Conservation (phyloP, 1,139 yeast genomes). For the Wickerhamomyces sp. region DNA sequence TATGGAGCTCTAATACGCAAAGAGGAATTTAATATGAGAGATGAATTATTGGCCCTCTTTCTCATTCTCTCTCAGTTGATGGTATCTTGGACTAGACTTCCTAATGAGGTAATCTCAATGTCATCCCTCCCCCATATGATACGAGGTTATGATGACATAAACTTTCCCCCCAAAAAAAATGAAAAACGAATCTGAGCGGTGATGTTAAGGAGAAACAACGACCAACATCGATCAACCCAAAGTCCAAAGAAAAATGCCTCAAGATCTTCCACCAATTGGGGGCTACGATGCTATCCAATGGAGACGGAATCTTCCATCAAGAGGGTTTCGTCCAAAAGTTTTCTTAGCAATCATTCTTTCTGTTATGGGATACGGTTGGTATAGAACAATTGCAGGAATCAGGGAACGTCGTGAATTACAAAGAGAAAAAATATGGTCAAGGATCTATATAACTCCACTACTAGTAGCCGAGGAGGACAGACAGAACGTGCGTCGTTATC, state of each 20-base stretch:
- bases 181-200: too few relatives aligned
- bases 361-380: constrained; percentile 68
- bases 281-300: constrained; percentile 88
- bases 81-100: too few relatives aligned
- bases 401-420: constrained; percentile 73
- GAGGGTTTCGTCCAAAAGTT: constrained; percentile 77
- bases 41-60: neutral
- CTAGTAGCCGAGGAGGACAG: constrained; percentile 82
- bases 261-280: constrained; percentile 84
- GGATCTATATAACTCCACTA: constrained; percentile 69
- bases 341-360: constrained; percentile 64
- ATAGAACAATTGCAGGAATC: constrained; percentile 60
- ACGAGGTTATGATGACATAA: too few relatives aligned
- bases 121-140: too few relatives aligned
- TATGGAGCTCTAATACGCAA: neutral
- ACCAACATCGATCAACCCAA: too few relatives aligned
- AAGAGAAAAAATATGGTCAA: constrained; percentile 75
- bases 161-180: too few relatives aligned
- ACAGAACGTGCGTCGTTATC: constrained; percentile 67
- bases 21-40: too few relatives aligned
- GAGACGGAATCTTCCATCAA: constrained; percentile 80
- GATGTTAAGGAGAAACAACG: neutral
- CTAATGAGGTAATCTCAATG: too few relatives aligned
- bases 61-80: neutral
- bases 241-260: constrained; percentile 28